Conservation (phyloP, 2,329 filamentous ascomycete species). For the Sporothrix mexicana region DNA sequence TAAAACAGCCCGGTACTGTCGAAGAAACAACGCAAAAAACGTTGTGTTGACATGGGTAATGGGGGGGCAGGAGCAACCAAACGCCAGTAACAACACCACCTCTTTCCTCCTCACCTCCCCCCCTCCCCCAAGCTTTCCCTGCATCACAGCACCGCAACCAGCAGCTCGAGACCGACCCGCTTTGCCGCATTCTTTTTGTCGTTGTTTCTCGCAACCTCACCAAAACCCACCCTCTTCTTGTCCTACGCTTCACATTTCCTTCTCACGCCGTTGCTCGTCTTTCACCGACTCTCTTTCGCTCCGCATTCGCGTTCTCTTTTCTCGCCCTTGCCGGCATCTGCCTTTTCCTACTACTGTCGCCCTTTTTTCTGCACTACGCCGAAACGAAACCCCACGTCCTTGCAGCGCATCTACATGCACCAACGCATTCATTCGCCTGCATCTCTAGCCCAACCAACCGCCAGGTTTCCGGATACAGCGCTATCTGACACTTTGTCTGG, state of each 20-base stretch:
- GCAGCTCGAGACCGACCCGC: constrained; percentile 35
- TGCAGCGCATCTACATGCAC: constrained; percentile 36
- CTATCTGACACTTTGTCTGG: too few relatives aligned
- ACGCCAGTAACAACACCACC: neutral
- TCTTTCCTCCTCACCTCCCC: constrained; percentile 14
- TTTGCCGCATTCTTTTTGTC: constrained; percentile 36
- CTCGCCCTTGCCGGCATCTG: constrained; percentile 20
- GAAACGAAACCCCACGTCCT: constrained; percentile 37
- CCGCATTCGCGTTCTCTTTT: neutral
- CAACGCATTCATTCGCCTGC: constrained; percentile 33
- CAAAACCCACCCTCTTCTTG: constrained; percentile 15
- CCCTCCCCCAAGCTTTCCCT: constrained; percentile 29
- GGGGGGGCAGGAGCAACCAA: constrained; percentile 20
- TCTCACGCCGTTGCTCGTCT: constrained; percentile 20
- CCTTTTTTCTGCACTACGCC: constrained; percentile 31
- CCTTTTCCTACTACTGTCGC: neutral
- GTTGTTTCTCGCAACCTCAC: constrained; percentile 24
- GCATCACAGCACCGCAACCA: constrained; percentile 32
- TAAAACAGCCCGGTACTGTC: constrained; percentile 24
- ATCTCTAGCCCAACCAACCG: constrained; percentile 34
- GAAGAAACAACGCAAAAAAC: constrained; percentile 28
- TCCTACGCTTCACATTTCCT: constrained; percentile 13
- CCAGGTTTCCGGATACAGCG: constrained; percentile 23
- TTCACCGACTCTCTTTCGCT: constrained; percentile 27
- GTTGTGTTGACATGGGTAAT: constrained; percentile 29